A percentile compares a stretch with the other conserved stretches of the same genome.
Conservation (phyloP, 2,329 filamentous ascomycete species). For the Ciborinia camelliae region DNA sequence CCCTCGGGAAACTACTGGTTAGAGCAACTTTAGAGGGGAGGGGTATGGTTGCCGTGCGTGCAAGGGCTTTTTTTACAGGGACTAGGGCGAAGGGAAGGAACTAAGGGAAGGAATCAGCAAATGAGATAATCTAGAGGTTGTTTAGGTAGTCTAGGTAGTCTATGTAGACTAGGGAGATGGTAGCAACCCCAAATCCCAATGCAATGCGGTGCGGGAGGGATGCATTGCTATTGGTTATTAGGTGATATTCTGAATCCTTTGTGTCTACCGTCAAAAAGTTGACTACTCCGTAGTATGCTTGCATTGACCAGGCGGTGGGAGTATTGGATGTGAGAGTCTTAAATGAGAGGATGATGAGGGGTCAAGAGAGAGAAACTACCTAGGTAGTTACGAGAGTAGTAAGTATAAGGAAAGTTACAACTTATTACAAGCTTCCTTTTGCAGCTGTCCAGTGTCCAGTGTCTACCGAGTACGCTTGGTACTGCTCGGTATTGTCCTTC, state of each 20-base stretch:
- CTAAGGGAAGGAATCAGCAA: neutral
- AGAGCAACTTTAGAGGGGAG: conserved; percentile 3
- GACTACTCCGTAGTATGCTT: neutral
- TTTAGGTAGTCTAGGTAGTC: neutral
- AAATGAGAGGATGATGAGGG: neutral
- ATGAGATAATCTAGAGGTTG: neutral
- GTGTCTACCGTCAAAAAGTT: neutral
- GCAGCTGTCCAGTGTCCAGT: no score
- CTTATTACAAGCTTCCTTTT: no score
- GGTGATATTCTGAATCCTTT: conserved; percentile 2
- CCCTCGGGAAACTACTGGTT: conserved; percentile 18
- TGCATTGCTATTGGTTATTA: no score
- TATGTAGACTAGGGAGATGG: no score
- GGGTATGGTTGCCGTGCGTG: neutral
- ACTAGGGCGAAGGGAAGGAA: no score
- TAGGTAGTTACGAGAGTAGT: no score
- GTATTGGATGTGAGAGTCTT: neutral
- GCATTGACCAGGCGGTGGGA: neutral
- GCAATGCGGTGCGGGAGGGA: no score
- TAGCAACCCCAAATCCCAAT: neutral
- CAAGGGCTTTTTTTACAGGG: neutral
- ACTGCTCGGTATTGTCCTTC: no score
- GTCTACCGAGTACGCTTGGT: no score
- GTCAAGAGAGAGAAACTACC: no score
- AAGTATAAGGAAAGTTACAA: no score